Percentiles rank a stretch among this genome's conserved stretches.
These are phyloP conservation scores for apple (Malus domestica) DNA, from an alignment of 306 rosid species.

Conservation along the genomic window ASM211411v1 NC_041800.1:27655233-27655732, in stretches of 20 bases:
- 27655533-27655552: slow-evolving; percentile 45
- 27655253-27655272: slow-evolving; percentile 85
- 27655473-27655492: slow-evolving; percentile 34
- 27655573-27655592: slow-evolving; percentile 63
- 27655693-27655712: background rate
- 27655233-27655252: slow-evolving; percentile 80
- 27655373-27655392: slow-evolving; percentile 29
- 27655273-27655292: slow-evolving; percentile 65
- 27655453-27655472: slow-evolving; percentile 32
- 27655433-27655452: slow-evolving; percentile 44
- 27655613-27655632: slow-evolving; percentile 57
- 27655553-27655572: slow-evolving; percentile 69
- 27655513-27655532: slow-evolving; percentile 43
- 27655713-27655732: background rate
- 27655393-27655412: slow-evolving; percentile 53
- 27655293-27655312: slow-evolving; percentile 18
- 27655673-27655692: background rate
- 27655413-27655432: slow-evolving; percentile 54
- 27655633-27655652: background rate
- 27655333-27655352: background rate
- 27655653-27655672: background rate
- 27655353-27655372: background rate
- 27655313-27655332: background rate
- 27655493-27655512: slow-evolving; percentile 53
- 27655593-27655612: slow-evolving; percentile 55